Evolutionary conservation across 768 basidiomycete genomes (phyloP).

Genomic region (Mycena kentingensis): DNA sequence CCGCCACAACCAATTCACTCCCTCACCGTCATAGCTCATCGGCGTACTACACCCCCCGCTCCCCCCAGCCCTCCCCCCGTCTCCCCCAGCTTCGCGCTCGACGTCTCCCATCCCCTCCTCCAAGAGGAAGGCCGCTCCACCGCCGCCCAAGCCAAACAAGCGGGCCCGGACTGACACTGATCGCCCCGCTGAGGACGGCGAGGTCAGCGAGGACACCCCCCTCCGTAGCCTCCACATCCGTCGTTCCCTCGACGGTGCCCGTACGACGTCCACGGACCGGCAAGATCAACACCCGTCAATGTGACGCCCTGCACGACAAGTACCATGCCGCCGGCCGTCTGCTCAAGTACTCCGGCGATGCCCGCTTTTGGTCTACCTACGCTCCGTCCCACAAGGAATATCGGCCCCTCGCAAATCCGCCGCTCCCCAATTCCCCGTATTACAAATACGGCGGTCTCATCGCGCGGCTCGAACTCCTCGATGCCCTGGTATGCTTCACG

Average conservation of each 20-base stretch:
- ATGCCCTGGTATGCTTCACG: conserved; percentile 81
- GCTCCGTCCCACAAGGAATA: conserved; percentile 65
- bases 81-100: conserved; percentile 53
- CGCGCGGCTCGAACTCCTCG: conserved; percentile 76
- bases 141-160: conserved; percentile 45
- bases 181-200: conserved; percentile 49
- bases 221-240: conserved; percentile 28
- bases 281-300: conserved; percentile 47
- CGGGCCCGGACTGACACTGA: conserved; percentile 43
- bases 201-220: conserved; percentile 50
- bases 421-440: conserved; percentile 66
- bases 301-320: conserved; percentile 64
- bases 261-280: conserved; percentile 70
- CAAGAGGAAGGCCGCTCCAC: conserved; percentile 51
- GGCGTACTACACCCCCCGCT: conserved; percentile 43
- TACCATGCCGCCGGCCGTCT: conserved; percentile 70
- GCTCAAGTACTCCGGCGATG: conserved; percentile 84
- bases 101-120: conserved; percentile 45
- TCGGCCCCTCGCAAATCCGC: conserved; percentile 62
- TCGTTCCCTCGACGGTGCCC: conserved; percentile 46
- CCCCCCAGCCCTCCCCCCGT: conserved; percentile 51
- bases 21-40: conserved; percentile 39
- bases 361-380: conserved; percentile 75
- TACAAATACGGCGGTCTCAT: conserved; percentile 76
- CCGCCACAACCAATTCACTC: conserved; percentile 3